These are phyloP conservation scores for Venturiaceae sp. DNA, from an alignment of 2,329 filamentous ascomycete species.

Conservation along the genomic window DNA sequence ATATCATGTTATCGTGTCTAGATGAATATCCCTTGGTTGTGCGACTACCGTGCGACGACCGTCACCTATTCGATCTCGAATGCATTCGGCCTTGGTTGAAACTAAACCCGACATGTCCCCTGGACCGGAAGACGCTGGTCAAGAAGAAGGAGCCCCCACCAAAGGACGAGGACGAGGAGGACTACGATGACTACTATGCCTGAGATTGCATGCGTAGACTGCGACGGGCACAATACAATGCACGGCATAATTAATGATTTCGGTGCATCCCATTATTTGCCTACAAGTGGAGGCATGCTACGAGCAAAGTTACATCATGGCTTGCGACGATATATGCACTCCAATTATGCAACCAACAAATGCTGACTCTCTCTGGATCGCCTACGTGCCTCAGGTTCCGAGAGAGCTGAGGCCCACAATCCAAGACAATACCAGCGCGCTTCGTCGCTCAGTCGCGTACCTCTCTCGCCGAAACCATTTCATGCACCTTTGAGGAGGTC, in stretches of 20 bases:
- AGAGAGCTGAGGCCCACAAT: too few relatives aligned
- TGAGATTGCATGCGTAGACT: background rate
- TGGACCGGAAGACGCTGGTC: conserved; percentile 49
- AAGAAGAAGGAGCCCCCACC: conserved; percentile 35
- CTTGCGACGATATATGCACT: background rate
- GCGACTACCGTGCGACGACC: conserved; percentile 49
- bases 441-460: background rate
- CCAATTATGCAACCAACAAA: background rate
- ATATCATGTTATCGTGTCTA: conserved; percentile 13
- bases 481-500: background rate
- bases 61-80: conserved; percentile 55
- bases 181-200: conserved; percentile 30
- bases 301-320: background rate
- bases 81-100: conserved; percentile 57
- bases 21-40: conserved; percentile 55
- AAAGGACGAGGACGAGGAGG: conserved; percentile 38
- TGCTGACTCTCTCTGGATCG: too few relatives aligned
- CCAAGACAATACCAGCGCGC: background rate
- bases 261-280: too few relatives aligned
- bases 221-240: too few relatives aligned
- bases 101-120: conserved; percentile 53
- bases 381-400: background rate
- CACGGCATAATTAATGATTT: too few relatives aligned
- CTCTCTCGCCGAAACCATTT: background rate
- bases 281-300: background rate